Conservation (phyloP, 179 eudicot species). For the Drosera spatulata region DNA sequence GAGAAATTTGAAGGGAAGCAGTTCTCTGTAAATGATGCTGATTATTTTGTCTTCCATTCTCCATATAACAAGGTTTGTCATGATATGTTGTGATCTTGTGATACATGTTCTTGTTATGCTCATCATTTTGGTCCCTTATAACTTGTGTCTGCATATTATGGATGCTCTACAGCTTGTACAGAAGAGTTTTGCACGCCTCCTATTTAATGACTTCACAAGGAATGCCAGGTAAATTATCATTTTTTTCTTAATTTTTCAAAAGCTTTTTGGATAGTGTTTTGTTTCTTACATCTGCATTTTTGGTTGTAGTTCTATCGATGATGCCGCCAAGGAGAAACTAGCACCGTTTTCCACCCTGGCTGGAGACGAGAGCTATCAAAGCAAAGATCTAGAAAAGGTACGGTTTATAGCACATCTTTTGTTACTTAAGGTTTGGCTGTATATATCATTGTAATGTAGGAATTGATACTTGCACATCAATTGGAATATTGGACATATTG, state of each 20-base stretch:
- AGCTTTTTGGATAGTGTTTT: not conserved
- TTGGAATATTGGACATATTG: too few relatives aligned
- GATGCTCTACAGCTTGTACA: slow-evolving; percentile 74
- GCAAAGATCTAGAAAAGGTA: slow-evolving; percentile 99
- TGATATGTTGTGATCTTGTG: not conserved
- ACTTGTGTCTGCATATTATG: not conserved
- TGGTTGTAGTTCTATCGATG: slow-evolving; percentile 55
- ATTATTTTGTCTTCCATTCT: slow-evolving; percentile 88
- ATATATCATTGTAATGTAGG: too few relatives aligned
- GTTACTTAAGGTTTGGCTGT: too few relatives aligned
- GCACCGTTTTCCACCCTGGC: slow-evolving; percentile 62
- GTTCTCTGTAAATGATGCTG: slow-evolving; percentile 67
- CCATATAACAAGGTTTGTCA: slow-evolving; percentile 91
- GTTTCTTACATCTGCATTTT: slow-evolving; percentile 8
- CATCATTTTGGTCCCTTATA: not conserved
- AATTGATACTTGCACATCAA: too few relatives aligned
- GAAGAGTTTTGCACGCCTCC: slow-evolving; percentile 88
- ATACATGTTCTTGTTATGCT: not conserved
- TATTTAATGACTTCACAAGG: slow-evolving; percentile 67
- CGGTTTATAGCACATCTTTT: slow-evolving; percentile 2
- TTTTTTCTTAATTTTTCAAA: not conserved
- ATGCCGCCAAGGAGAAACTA: slow-evolving; percentile 73
- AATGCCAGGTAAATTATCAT: slow-evolving; percentile 54
- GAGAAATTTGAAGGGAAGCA: slow-evolving; percentile 76
- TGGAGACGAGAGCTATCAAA: slow-evolving; percentile 72